phyloP scores from a whole-genome alignment of 2,329 filamentous ascomycete genomes.

The Pyrenochaeta sp. region DNA sequence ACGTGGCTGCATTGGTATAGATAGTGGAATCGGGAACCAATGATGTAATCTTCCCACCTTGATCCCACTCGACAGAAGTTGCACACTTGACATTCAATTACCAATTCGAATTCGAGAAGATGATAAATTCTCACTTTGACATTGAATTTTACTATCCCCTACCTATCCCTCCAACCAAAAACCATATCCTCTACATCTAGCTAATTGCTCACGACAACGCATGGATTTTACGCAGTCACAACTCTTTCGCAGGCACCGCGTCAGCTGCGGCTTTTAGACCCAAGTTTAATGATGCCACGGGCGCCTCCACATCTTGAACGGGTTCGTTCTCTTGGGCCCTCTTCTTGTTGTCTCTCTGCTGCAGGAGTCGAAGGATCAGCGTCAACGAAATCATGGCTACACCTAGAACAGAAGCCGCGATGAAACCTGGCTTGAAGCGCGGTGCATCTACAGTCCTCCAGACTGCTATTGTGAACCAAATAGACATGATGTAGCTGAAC shows the following conservation, averaged over 20 bases:
- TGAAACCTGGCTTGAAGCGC: conserved; percentile 33
- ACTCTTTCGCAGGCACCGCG: background rate
- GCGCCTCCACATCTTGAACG: conserved; percentile 16
- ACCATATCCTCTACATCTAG: background rate
- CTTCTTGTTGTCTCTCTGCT: conserved; percentile 24
- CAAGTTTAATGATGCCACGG: conserved; percentile 38
- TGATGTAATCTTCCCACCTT: background rate
- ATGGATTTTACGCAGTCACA: background rate
- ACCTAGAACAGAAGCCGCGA: conserved; percentile 25
- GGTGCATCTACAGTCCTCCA: conserved; percentile 34
- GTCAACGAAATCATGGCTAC: conserved; percentile 30
- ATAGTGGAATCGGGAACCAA: background rate
- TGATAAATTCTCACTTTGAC: background rate
- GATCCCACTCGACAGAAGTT: background rate
- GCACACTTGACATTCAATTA: background rate
- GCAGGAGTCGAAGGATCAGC: conserved; percentile 20
- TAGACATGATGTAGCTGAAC: conserved; percentile 23
- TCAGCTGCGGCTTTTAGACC: conserved; percentile 17
- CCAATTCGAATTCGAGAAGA: background rate
- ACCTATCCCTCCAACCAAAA: background rate
- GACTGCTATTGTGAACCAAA: conserved; percentile 24
- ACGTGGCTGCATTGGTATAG: background rate
- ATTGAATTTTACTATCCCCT: background rate
- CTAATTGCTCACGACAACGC: too few relatives aligned
- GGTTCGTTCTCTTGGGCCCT: conserved; percentile 10